Base-by-base conservation (phyloP, 768 basidiomycete species). In the Rhodotorula graminis region DNA sequence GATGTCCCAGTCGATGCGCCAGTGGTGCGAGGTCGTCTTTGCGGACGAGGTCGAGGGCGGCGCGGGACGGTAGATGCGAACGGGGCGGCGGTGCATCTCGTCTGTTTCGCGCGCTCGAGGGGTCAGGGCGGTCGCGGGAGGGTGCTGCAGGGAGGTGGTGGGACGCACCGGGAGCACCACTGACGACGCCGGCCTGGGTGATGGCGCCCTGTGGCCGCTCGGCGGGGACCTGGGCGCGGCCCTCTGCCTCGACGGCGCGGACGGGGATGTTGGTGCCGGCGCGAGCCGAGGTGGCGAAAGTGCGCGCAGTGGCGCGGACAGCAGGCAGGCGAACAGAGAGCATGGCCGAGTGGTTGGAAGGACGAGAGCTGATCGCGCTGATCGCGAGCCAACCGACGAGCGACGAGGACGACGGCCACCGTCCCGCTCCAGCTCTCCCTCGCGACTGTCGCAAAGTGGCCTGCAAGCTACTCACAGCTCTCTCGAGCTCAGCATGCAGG, bases 1-100 rank as follows among this genome's bases (percentile, higher is more conserved):
- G 68, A 88, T 88, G 78, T 98, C 95, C 84, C 89, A 98, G 81
- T 98, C 95, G 78, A 99, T 87, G 75, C 92, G 85, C 95, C 95
- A 99, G 77, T 90, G 88, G 76, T 89, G 86, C 19, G 87, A 86
- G 82, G 93, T 93, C 64, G 87, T 88, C 55, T 88, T 85, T 61
- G 92, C 95, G 65, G 92, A 93, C 82, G 97, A 93, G 88, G 95
- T 97, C 7, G 94, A 94, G 77, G 77, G 65, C 69, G 90, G 88
- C 11, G 93, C 88, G 4, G 94, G 92, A 80, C 93, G 90, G 83
- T 88, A 99, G 79, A 99, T 92, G 61, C 94, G 88, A 56, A 96
- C 93, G 29, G 87, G 83, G 62, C 95, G 91, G 79, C 92, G 88
- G 70, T 87, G 89, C 71, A 97, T 86, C 81, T 96, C 89, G 73